Percentiles rank a stretch among this genome's conserved stretches.
These are phyloP conservation scores for Aureobasidium sp. DNA, from an alignment of 2,329 filamentous ascomycete genomes.

Conservation along the genomic window DNA sequence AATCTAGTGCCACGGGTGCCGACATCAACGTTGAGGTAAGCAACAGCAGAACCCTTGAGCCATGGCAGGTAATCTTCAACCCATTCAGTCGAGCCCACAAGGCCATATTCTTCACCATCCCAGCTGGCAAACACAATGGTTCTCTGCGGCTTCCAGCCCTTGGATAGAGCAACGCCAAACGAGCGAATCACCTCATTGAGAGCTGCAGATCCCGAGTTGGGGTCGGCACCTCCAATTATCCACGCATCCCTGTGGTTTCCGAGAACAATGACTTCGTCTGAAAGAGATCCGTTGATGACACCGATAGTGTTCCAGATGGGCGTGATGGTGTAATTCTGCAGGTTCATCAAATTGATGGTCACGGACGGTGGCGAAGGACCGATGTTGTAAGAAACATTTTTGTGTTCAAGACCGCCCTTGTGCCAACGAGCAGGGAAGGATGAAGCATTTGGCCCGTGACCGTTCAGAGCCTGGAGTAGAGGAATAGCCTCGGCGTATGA, in stretches of 20 bases:
- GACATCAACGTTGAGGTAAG: slow-evolving; percentile 82
- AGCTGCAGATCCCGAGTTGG: slow-evolving; percentile 73
- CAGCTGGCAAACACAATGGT: slow-evolving; percentile 80
- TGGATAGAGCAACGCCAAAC: slow-evolving; percentile 63
- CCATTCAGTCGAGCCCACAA: slow-evolving; percentile 86
- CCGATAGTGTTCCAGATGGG: slow-evolving; percentile 71
- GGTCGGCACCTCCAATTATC: slow-evolving; percentile 81
- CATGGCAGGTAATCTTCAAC: slow-evolving; percentile 83
- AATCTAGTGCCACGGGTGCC: slow-evolving; percentile 62
- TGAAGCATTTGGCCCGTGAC: slow-evolving; percentile 69
- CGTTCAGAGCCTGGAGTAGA: slow-evolving; percentile 83
- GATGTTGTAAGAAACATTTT: slow-evolving; percentile 77
- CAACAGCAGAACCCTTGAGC: slow-evolving; percentile 65
- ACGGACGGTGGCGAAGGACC: slow-evolving; percentile 70
- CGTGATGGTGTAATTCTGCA: slow-evolving; percentile 45
- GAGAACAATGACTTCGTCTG: slow-evolving; percentile 78
- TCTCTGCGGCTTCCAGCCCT: slow-evolving; percentile 76
- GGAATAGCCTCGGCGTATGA: slow-evolving; percentile 83
- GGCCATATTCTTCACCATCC: slow-evolving; percentile 70
- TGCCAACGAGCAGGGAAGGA: slow-evolving; percentile 70
- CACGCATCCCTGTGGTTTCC: slow-evolving; percentile 92
- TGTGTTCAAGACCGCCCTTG: slow-evolving; percentile 65
- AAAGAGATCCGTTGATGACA: slow-evolving; percentile 77
- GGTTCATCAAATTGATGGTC: slow-evolving; percentile 44
- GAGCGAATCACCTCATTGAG: slow-evolving; percentile 72